phyloP scores from a whole-genome alignment of 1,284 basidiomycete genomes.

The Ustilago loliicola region DNA sequence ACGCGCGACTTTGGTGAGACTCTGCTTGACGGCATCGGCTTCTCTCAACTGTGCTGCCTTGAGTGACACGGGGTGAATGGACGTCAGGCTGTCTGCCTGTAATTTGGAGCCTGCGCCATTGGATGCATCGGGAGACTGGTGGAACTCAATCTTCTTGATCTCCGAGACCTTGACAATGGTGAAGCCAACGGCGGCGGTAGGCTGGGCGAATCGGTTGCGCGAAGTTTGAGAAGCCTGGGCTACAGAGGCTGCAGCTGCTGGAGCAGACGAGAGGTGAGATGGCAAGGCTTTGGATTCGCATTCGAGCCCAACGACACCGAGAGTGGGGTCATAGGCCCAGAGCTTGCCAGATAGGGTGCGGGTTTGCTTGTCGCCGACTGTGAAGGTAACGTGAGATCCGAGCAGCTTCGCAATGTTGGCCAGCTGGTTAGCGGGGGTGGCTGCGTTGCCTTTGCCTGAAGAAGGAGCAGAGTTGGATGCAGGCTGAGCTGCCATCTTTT shows the following conservation, averaged over 20 bases:
- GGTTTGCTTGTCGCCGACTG: constrained; percentile 42
- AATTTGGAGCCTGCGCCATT: constrained; percentile 19
- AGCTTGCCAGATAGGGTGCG: constrained; percentile 58
- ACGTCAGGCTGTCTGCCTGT: constrained; percentile 30
- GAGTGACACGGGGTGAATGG: constrained; percentile 44
- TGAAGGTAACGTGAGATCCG: constrained; percentile 39
- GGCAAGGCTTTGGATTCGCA: constrained; percentile 40
- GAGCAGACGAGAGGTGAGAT: constrained; percentile 31
- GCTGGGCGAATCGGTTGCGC: constrained; percentile 39
- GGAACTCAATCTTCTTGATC: constrained; percentile 58
- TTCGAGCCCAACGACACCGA: constrained; percentile 63
- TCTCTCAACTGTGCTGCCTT: constrained; percentile 54
- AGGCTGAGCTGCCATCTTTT: constrained; percentile 23
- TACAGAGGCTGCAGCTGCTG: constrained; percentile 53
- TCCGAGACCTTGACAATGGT: constrained; percentile 59
- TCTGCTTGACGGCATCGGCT: constrained; percentile 52
- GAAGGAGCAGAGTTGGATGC: constrained; percentile 20
- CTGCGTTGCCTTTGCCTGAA: constrained; percentile 22
- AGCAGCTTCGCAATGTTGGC: constrained; percentile 43
- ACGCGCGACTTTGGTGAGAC: constrained; percentile 50
- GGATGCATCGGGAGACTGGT: constrained; percentile 11
- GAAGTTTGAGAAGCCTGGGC: constrained; percentile 43
- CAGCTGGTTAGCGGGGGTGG: constrained; percentile 30
- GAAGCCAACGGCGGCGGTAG: constrained; percentile 53
- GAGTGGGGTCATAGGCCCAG: constrained; percentile 64